A percentile compares a stretch with the other conserved stretches of the same genome.
Conservation (phyloP, 805 yeast genomes). For the Schizosaccharomyces lindneri region DNA sequence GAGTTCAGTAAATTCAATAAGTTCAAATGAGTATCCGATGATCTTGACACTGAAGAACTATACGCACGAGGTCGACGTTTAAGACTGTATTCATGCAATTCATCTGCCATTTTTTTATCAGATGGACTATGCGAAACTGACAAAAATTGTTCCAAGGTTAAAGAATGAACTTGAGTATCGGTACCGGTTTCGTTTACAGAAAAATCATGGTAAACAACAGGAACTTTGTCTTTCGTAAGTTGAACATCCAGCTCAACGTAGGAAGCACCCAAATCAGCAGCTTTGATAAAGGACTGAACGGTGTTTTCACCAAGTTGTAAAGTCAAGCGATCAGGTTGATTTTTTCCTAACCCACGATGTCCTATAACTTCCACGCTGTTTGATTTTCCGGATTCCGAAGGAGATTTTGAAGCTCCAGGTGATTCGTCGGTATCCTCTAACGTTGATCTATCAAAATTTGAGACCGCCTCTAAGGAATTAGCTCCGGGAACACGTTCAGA, state of each 20-base stretch:
- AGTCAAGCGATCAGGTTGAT: conserved; percentile 41
- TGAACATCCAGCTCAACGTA: conserved; percentile 95
- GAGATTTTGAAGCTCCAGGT: neutral
- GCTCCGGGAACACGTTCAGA: neutral
- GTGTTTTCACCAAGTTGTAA: conserved; percentile 90
- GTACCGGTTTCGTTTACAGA: conserved; percentile 85
- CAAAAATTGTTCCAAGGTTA: conserved; percentile 73
- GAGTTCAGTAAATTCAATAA: neutral
- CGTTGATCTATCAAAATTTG: neutral
- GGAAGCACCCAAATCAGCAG: conserved; percentile 86
- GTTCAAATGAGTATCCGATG: neutral
- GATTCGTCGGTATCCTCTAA: neutral
- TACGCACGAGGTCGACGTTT: neutral
- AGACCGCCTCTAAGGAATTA: neutral
- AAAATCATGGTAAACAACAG: conserved; percentile 88
- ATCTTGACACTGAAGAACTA: neutral
- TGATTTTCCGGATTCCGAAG: neutral
- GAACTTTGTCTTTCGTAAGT: conserved; percentile 68
- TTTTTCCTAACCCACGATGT: conserved; percentile 86
- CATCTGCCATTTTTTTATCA: neutral
- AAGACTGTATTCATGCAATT: neutral
- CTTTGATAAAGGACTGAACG: conserved; percentile 81
- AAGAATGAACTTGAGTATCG: conserved; percentile 83
- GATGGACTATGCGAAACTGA: conserved; percentile 14
- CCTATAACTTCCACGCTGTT: conserved; percentile 71